Percentiles rank a stretch among this genome's conserved stretches.
These are phyloP conservation scores for Edaphochlamys debaryana DNA, from an alignment of 139 green algal species.

Conservation along the genomic window DNA sequence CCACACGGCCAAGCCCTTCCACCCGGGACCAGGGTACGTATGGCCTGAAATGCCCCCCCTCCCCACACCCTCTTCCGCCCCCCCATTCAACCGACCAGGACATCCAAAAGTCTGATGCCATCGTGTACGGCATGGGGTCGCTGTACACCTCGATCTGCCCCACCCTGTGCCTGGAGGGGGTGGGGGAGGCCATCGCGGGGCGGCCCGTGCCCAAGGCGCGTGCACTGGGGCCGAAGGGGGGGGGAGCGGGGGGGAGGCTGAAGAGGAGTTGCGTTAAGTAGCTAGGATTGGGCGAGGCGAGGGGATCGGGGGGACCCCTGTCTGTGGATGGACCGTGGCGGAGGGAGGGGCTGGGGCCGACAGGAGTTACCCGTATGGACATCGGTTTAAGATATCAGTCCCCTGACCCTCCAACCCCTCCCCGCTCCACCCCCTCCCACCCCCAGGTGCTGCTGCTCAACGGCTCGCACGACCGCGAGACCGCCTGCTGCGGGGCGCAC, in stretches of 20 bases:
- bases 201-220: conserved; percentile 64
- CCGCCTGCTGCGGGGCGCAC: conserved; percentile 47
- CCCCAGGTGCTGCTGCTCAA: conserved; percentile 96
- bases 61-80: neutral
- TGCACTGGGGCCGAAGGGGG: neutral
- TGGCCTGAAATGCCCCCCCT: neutral
- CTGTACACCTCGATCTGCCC: conserved; percentile 98
- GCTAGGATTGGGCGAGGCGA: neutral
- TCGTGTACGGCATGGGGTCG: conserved; percentile 98
- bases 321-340: neutral
- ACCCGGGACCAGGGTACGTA: too few species aligned
- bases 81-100: conserved; percentile 43
- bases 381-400: neutral
- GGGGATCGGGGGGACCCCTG: too few species aligned
- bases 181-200: conserved; percentile 84
- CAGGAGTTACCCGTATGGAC: neutral
- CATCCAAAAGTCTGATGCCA: conserved; percentile 74
- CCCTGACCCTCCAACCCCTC: neutral
- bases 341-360: too few species aligned
- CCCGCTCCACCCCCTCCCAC: neutral
- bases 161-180: conserved; percentile 84
- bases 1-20: neutral
- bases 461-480: conserved; percentile 94
- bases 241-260: neutral
- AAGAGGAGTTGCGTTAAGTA: neutral